These are phyloP conservation scores for Obelidium mucronatum DNA, from an alignment of 192 early-diverging fungal species.

Conservation along the genomic window DNA sequence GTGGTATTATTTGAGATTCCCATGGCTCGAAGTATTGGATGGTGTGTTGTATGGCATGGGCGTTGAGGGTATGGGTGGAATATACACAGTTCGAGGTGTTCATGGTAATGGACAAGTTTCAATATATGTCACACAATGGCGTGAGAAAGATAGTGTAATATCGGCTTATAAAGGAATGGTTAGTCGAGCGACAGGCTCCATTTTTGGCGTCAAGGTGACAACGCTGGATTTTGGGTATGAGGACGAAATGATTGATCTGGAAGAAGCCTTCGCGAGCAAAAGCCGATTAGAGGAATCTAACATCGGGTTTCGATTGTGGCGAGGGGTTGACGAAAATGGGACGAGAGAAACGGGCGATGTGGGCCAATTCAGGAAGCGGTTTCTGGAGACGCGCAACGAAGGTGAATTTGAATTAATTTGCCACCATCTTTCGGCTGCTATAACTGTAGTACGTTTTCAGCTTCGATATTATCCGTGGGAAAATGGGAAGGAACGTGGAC, in stretches of 20 bases:
- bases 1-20: constrained; percentile 25
- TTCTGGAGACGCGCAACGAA: no score
- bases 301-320: constrained; percentile 19
- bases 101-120: neutral
- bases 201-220: constrained; percentile 1
- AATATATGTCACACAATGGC: constrained; percentile 10
- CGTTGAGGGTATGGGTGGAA: neutral
- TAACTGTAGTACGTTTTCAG: no score
- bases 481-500: constrained; percentile 3
- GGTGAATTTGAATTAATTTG: no score
- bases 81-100: constrained; percentile 21
- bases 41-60: constrained; percentile 21
- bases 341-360: neutral
- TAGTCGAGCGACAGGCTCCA: neutral
- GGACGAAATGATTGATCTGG: constrained; percentile 20
- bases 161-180: constrained; percentile 2
- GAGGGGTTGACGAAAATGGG: neutral
- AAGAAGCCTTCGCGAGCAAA: constrained; percentile 1
- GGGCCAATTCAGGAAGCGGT: no score
- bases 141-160: neutral
- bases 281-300: neutral
- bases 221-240: constrained; percentile 12
- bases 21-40: constrained; percentile 22
- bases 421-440: no score
- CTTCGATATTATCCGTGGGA: neutral